Evolutionary conservation across 306 rosid genomes (phyloP).

Genomic region (Cicer yamashitae): DNA sequence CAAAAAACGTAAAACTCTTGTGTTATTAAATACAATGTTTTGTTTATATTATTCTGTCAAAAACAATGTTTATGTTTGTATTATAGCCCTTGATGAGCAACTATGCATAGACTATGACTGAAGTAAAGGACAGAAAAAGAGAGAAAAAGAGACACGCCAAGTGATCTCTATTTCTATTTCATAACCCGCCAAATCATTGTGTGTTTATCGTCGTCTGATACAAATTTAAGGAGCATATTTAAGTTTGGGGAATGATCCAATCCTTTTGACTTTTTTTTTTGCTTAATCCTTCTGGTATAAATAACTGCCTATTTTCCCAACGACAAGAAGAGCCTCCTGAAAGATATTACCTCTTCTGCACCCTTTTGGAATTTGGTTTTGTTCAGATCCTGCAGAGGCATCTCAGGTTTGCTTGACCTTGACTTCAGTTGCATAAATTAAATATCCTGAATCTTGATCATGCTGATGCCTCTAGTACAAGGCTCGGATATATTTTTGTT

Average conservation of each 20-base stretch:
- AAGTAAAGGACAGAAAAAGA: conserved; percentile 50
- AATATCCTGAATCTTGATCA: conserved; percentile 2
- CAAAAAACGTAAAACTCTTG: too few relatives aligned
- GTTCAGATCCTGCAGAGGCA: conserved; percentile 18
- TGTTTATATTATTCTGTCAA: too few relatives aligned
- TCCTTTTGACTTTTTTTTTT: conserved; percentile 16
- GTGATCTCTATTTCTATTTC: neutral
- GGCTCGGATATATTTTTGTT: neutral
- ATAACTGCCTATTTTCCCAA: conserved; percentile 3
- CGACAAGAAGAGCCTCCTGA: neutral
- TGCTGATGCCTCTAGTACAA: conserved; percentile 39
- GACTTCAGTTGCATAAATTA: conserved; percentile 17
- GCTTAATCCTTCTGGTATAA: neutral
- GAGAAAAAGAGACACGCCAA: conserved; percentile 47
- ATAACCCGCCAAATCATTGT: neutral
- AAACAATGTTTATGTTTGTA: too few relatives aligned
- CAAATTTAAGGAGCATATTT: conserved; percentile 41
- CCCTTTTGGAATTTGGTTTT: conserved; percentile 8
- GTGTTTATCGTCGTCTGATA: conserved; percentile 8
- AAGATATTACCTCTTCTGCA: conserved; percentile 26
- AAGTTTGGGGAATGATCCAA: conserved; percentile 40
- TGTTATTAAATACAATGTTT: too few relatives aligned
- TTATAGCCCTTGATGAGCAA: neutral
- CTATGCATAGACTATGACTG: conserved; percentile 1
- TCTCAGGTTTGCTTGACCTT: conserved; percentile 17